phyloP scores from a whole-genome alignment of 2,329 filamentous ascomycete species.

The Talaromyces sp. region DNA sequence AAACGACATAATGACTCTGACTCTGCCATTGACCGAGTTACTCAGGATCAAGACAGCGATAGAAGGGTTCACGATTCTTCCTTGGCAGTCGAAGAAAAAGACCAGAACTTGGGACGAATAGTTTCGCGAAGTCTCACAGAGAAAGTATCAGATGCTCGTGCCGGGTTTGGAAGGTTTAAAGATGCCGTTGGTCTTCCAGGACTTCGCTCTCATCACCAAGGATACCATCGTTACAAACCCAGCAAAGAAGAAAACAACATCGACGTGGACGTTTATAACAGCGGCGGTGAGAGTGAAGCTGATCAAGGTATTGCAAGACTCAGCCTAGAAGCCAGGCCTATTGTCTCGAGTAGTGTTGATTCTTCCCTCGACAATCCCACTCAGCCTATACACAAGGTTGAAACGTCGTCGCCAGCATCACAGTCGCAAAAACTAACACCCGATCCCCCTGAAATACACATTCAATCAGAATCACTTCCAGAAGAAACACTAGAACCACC shows the following conservation, averaged over 20 bases:
- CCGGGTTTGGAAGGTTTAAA: constrained; percentile 77
- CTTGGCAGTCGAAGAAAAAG: constrained; percentile 29
- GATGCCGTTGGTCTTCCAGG: constrained; percentile 63
- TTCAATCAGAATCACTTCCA: constrained; percentile 20
- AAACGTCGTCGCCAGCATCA: constrained; percentile 7
- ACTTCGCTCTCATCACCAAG: constrained; percentile 32
- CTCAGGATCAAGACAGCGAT: constrained; percentile 24
- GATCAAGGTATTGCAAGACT: constrained; percentile 15
- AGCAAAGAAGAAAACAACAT: constrained; percentile 30
- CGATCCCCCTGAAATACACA: constrained; percentile 27
- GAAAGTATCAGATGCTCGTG: constrained; percentile 73
- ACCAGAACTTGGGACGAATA: constrained; percentile 52
- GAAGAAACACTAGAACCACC: constrained; percentile 5
- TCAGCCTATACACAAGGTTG: constrained; percentile 13
- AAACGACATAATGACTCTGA: constrained; percentile 37
- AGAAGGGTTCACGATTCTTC: constrained; percentile 25
- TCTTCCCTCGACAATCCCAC: constrained; percentile 10
- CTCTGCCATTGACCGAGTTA: constrained; percentile 22
- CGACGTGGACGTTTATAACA: constrained; percentile 23
- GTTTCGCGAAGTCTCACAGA: constrained; percentile 76
- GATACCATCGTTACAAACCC: constrained; percentile 22
- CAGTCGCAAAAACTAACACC: constrained; percentile 11
- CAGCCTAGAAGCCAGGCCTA: constrained; percentile 14
- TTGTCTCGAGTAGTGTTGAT: constrained; percentile 16
- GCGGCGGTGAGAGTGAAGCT: constrained; percentile 24